Conservation (phyloP, 371 early-diverging fungal genomes). For the Syncephalastrum contaminatum region DNA sequence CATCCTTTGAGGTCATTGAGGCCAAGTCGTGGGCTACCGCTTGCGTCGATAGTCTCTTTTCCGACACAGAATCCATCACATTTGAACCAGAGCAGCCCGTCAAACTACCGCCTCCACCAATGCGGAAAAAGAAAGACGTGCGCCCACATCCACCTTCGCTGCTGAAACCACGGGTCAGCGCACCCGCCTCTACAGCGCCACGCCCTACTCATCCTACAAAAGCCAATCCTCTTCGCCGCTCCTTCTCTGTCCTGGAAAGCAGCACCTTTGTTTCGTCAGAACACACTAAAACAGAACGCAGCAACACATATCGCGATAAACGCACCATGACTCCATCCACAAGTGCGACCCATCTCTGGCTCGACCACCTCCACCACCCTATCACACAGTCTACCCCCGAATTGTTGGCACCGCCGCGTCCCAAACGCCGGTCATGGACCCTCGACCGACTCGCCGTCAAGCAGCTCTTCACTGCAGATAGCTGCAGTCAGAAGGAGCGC, state of each 20-base stretch:
- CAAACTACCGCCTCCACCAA: neutral
- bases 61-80: slow-evolving; percentile 26
- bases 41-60: slow-evolving; percentile 26
- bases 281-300: slow-evolving; percentile 8
- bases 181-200: neutral
- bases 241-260: slow-evolving; percentile 34
- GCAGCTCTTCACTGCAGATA: slow-evolving; percentile 7
- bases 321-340: too few species aligned
- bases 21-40: slow-evolving; percentile 38
- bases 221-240: slow-evolving; percentile 23
- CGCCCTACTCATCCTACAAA: slow-evolving; percentile 1
- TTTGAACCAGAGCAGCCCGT: slow-evolving; percentile 17
- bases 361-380: too few species aligned
- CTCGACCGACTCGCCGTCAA: slow-evolving; percentile 4
- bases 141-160: neutral
- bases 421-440: too few species aligned
- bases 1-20: slow-evolving; percentile 36
- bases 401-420: too few species aligned
- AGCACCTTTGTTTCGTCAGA: slow-evolving; percentile 16
- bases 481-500: slow-evolving; percentile 14
- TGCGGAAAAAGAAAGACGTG: neutral
- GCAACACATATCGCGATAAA: neutral
- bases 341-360: neutral
- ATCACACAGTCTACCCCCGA: too few species aligned
- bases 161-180: neutral